A percentile compares a stretch with the other conserved stretches of the same genome.
phyloP scores from a whole-genome alignment of 1,284 basidiomycete genomes.

The Fistulinella cinereoalba region DNA sequence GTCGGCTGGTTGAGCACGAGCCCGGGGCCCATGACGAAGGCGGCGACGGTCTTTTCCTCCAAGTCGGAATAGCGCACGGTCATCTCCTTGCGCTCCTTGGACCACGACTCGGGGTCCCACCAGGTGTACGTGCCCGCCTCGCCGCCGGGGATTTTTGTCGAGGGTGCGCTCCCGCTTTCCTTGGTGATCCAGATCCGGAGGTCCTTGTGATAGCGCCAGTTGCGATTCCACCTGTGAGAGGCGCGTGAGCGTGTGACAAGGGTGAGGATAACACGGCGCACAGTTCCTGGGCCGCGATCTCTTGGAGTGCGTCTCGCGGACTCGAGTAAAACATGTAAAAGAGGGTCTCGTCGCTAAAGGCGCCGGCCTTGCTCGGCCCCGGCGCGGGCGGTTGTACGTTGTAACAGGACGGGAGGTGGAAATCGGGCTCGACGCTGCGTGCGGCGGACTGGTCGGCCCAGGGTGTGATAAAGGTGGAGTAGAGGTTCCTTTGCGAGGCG shows the following conservation, averaged over 20 bases:
- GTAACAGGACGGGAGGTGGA: slow-evolving; percentile 90
- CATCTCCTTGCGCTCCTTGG: slow-evolving; percentile 84
- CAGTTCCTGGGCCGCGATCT: slow-evolving; percentile 95
- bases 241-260: slow-evolving; percentile 11
- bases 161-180: slow-evolving; percentile 78
- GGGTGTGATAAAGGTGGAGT: slow-evolving; percentile 94
- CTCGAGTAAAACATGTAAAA: slow-evolving; percentile 99
- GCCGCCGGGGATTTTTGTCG: slow-evolving; percentile 85
- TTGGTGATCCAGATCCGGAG: slow-evolving; percentile 95
- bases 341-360: slow-evolving; percentile 95
- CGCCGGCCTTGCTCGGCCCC: slow-evolving; percentile 81
- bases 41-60: slow-evolving; percentile 78
- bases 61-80: slow-evolving; percentile 82
- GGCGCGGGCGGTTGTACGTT: slow-evolving; percentile 91
- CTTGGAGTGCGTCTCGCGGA: slow-evolving; percentile 91
- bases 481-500: slow-evolving; percentile 60
- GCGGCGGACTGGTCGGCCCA: slow-evolving; percentile 90
- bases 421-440: slow-evolving; percentile 86
- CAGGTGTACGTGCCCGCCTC: slow-evolving; percentile 89
- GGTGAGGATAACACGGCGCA: too few species aligned
- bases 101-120: slow-evolving; percentile 91
- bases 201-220: slow-evolving; percentile 98
- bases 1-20: slow-evolving; percentile 42
- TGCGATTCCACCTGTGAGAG: slow-evolving; percentile 78
- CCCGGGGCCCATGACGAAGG: slow-evolving; percentile 55